These are phyloP conservation scores for Colletotrichum sidae DNA, from an alignment of 2,329 filamentous ascomycete species.

Conservation along the genomic window DNA sequence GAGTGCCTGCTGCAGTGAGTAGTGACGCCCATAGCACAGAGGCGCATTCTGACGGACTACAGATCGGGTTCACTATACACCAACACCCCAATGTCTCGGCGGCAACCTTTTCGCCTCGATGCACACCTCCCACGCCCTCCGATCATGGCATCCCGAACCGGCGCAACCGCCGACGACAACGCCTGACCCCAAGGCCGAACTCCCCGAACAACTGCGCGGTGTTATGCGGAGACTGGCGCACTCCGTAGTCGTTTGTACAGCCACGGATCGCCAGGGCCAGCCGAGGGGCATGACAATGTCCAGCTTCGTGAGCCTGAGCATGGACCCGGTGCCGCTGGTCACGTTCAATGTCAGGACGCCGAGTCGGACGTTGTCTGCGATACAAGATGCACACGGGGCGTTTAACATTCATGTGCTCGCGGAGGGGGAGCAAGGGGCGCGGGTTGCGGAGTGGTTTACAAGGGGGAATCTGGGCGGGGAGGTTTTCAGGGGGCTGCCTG, in stretches of 20 bases:
- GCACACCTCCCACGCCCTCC: conserved; percentile 8
- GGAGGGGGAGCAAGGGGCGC: conserved; percentile 59
- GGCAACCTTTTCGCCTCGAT: neutral
- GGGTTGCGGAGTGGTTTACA: conserved; percentile 64
- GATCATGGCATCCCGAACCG: conserved; percentile 46
- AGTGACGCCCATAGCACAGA: neutral
- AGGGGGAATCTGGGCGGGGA: conserved; percentile 56
- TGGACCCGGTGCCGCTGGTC: conserved; percentile 63
- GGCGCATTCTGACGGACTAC: neutral
- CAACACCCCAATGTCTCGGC: conserved; percentile 2
- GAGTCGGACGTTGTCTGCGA: conserved; percentile 66
- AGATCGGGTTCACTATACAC: neutral
- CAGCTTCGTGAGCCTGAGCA: conserved; percentile 67
- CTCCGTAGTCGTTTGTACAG: conserved; percentile 67
- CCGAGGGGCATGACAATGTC: conserved; percentile 70
- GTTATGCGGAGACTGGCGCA: conserved; percentile 66
- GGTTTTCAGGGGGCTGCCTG: conserved; percentile 52
- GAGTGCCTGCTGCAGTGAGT: neutral
- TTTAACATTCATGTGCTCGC: conserved; percentile 69
- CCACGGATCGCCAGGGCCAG: conserved; percentile 47
- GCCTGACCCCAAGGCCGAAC: conserved; percentile 42
- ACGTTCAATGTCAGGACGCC: conserved; percentile 69
- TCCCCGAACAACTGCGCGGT: conserved; percentile 58
- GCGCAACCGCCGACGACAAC: conserved; percentile 50
- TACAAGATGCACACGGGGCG: conserved; percentile 51